Percentiles rank a stretch among this genome's conserved stretches.
Evolutionary conservation across 2,329 filamentous ascomycete genomes (phyloP).

Genomic region (Fusarium sp.): DNA sequence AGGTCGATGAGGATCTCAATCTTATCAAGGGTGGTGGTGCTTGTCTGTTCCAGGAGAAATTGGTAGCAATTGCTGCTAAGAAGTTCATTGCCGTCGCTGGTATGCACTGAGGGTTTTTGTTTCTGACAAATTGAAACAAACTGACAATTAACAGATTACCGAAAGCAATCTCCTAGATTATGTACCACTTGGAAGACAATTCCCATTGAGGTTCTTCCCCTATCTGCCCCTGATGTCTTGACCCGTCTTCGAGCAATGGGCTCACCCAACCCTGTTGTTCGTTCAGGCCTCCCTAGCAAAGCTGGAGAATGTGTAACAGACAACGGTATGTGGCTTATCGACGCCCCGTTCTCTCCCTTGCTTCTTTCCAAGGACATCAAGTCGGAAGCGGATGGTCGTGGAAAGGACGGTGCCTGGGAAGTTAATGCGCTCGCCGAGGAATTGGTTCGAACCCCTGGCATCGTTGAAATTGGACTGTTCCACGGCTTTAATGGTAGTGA

Average conservation of each 20-base stretch:
- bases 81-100: conserved; percentile 90
- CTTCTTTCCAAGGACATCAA: conserved; percentile 68
- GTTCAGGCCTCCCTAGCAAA: conserved; percentile 79
- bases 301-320: conserved; percentile 78
- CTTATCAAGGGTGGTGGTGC: conserved; percentile 98
- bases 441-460: conserved; percentile 85
- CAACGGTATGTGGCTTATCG: conserved; percentile 81
- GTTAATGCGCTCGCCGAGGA: conserved; percentile 78
- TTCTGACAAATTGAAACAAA: neutral
- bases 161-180: conserved; percentile 85
- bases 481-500: conserved; percentile 82
- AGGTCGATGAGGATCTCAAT: conserved; percentile 94
- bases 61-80: conserved; percentile 85
- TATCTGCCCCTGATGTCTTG: conserved; percentile 83
- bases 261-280: conserved; percentile 75
- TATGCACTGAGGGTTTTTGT: conserved; percentile 52
- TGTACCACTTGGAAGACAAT: conserved; percentile 83
- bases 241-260: conserved; percentile 79
- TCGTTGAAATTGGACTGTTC: conserved; percentile 94
- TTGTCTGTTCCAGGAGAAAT: conserved; percentile 98
- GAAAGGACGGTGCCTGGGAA: conserved; percentile 76
- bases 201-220: conserved; percentile 92
- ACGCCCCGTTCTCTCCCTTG: conserved; percentile 86
- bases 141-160: conserved; percentile 72
- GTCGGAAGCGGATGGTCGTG: conserved; percentile 62